A percentile compares a stretch with the other conserved stretches of the same genome.
These are phyloP conservation scores for Geotrichum candidum DNA, from an alignment of 1,139 yeast species.

Conservation along the genomic window DNA sequence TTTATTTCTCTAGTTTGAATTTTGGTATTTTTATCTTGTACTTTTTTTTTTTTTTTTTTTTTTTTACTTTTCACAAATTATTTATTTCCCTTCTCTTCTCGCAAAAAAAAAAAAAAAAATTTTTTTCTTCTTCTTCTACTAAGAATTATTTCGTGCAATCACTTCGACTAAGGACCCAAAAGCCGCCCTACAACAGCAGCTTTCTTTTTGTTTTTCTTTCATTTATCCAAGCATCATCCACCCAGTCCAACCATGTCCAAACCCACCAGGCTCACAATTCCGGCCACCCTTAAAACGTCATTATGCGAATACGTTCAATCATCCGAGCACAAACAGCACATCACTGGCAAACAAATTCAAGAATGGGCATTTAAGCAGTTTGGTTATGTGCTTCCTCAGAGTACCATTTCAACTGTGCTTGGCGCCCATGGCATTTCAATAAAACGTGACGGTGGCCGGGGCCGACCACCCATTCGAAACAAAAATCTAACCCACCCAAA, in stretches of 20 bases:
- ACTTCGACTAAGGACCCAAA: background rate
- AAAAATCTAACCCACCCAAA: background rate
- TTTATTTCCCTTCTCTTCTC: background rate
- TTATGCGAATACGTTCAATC: background rate
- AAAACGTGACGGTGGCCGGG: slow-evolving; percentile 10
- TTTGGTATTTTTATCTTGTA: background rate
- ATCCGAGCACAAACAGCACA: background rate
- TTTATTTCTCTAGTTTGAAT: background rate
- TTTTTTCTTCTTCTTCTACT: background rate
- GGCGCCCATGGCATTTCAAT: slow-evolving; percentile 9
- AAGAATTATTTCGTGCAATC: background rate
- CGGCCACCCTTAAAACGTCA: background rate
- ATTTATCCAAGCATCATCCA: background rate
- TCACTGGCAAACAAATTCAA: slow-evolving; percentile 12
- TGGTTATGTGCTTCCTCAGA: slow-evolving; percentile 6
- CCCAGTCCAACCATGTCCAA: slow-evolving; percentile 17
- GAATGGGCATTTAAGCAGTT: slow-evolving; percentile 7
- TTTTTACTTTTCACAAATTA: background rate
- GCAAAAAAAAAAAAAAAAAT: too few relatives aligned
- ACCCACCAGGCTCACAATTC: background rate
- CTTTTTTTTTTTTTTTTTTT: background rate
- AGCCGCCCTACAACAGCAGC: too few relatives aligned
- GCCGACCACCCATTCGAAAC: slow-evolving; percentile 9
- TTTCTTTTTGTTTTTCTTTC: background rate
- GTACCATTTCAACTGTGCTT: slow-evolving; percentile 11